Evolutionary conservation across 2,329 filamentous ascomycete genomes (phyloP), one percentile per base, ranked within the genome.

Genomic region (Aspergillus calidoustus): DNA sequence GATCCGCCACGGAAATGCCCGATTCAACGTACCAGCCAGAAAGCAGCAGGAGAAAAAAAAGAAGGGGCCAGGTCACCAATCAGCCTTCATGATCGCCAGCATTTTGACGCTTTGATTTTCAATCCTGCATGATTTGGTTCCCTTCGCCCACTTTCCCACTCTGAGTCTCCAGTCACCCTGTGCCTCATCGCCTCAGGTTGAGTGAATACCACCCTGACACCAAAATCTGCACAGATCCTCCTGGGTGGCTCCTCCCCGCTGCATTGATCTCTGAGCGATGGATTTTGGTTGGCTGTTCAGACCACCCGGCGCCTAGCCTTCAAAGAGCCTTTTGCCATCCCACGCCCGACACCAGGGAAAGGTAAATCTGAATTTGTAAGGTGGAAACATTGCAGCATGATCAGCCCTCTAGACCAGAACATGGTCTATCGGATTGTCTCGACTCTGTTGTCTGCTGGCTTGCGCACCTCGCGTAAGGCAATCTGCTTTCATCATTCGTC

Each of bases 1-100:
- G 72, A 74, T 75, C 71, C 69, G 71, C 71, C 69, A 68, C 71
- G 69, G 70, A 72, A 73, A 69, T 72, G 66, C 68, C 72, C 71
- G 71, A 70, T 62, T 54, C 61, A 55, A 52, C 34, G 61, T 44
- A 19, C 30, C 43, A 56, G 50, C 62, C 31, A 58, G 23, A 11
- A 64, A 61, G 30, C 46, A 53, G 7, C 19, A 54, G 34, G 52
- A 51, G 22, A 58, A 48, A 64, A 48, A 64, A 58, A 62, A 61
- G 25, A 59, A 59, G 50, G 50, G 61, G 60, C 54, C 54, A 54
- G 58, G 55, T 61, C 58, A 57, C 58, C 58, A 61, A 64, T 64
- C 62, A 64, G 54, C 56, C 54, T 51, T 43, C 50, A 34, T 52
- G 58, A 64, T 64, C 61, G 51, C 30, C 54, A 50, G 44, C 49